phyloP scores from a whole-genome alignment of 306 rosid genomes.

The Ziziphus jujuba region DNA sequence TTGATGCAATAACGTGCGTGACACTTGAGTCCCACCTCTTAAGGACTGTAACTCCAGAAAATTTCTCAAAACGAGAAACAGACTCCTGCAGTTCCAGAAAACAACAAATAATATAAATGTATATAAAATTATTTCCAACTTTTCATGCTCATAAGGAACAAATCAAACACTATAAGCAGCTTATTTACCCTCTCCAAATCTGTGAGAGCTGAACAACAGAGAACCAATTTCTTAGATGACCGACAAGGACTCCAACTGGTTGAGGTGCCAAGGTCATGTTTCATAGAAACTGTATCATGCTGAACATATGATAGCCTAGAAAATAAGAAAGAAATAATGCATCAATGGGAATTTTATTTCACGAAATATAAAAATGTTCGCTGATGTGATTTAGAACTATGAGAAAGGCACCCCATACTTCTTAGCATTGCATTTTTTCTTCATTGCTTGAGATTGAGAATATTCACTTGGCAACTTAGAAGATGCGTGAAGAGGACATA shows the following conservation, averaged over 20 bases:
- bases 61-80: constrained; percentile 67
- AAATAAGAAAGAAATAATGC: background rate
- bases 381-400: background rate
- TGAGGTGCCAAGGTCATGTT: constrained; percentile 21
- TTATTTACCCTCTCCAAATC: constrained; percentile 64
- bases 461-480: constrained; percentile 60
- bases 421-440: constrained; percentile 33
- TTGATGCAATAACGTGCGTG: constrained; percentile 87
- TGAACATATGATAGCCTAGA: constrained; percentile 31
- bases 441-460: constrained; percentile 45
- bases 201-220: constrained; percentile 90
- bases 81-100: constrained; percentile 53
- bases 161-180: constrained; percentile 15
- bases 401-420: constrained; percentile 22
- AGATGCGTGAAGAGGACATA: constrained; percentile 79
- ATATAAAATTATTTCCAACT: background rate
- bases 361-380: constrained; percentile 5
- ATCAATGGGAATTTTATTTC: constrained; percentile 11
- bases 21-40: constrained; percentile 78
- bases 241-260: constrained; percentile 36
- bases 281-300: constrained; percentile 24
- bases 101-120: background rate
- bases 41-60: constrained; percentile 55
- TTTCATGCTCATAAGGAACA: background rate
- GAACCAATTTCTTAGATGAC: constrained; percentile 59